Base-by-base conservation (phyloP, 2,329 filamentous ascomycete genomes). In the Thermoascus crustaceus region DNA sequence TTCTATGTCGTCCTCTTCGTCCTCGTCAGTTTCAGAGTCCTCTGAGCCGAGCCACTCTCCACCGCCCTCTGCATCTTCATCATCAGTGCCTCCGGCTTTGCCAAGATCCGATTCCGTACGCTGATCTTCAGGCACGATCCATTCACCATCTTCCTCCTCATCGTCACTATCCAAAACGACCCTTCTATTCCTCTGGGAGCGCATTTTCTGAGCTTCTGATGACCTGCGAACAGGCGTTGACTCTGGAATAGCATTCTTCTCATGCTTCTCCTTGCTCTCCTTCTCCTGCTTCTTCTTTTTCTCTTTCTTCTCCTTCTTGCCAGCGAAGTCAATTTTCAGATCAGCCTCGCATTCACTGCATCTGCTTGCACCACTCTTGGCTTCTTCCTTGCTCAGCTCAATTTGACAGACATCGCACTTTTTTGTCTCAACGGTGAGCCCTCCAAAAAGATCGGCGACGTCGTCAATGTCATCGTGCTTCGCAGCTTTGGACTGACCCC, bases 11-110 rank as follows among this genome's bases (percentile, higher is more conserved):
- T 53, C 50, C 16, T 53, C 47, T 7, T 52, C 45, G 23, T 58
- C 44, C 8, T 55, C 51, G 9, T 60, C 61, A 5, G 55, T 74
- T 3, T 73, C 71, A 24, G 80, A 84, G 50, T 91, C 83, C 19
- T 83, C 77, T 0, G 80, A 78, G 23, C 74, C 74, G 32, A 94
- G 69, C 56, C 77, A 85, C 38, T 93, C 84, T 14, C 86, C 88
- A 3, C 82, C 85, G 2, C 86, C 86, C 54, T 94, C 88, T 2
- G 82, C 85, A 53, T 94, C 77, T 57, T 94, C 86, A 43, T 94
- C 85, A 34, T 86, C 82, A n/a, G 77, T 75, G 3, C 84, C 85
- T n/a, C 85, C 86, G 29, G 84, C 82, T 54, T 80, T 82, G 31
- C 83, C 85, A 10, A 88, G 68, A n/a, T 68, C 67, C 3, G 79